A percentile compares a stretch with the other conserved stretches of the same genome.
phyloP scores from a whole-genome alignment of 768 basidiomycete species.

The Cystobasidiopsis lactophilus region DNA sequence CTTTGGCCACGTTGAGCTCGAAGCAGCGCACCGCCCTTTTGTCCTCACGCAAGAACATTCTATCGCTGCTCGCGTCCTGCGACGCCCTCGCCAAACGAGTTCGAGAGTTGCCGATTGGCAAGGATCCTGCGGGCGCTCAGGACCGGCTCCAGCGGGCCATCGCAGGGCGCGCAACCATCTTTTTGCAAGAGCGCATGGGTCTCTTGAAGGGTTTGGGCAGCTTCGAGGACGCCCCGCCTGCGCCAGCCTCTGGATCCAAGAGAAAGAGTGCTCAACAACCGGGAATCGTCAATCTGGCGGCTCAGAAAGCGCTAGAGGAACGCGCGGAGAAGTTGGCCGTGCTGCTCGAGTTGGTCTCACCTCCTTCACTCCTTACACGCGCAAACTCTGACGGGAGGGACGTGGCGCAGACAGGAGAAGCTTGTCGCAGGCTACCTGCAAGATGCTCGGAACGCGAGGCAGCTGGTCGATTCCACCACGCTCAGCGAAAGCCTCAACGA shows the following conservation, averaged over 20 bases:
- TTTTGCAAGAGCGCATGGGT: constrained; percentile 77
- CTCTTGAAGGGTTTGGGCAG: constrained; percentile 36
- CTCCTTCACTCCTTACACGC: no score
- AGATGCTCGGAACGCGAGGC: constrained; percentile 69
- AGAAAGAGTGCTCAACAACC: not conserved
- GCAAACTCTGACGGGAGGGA: not conserved
- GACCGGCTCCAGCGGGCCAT: constrained; percentile 68
- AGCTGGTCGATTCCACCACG: constrained; percentile 85
- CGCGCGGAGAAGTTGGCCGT: constrained; percentile 13
- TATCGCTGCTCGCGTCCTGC: constrained; percentile 70
- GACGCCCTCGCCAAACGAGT: constrained; percentile 74
- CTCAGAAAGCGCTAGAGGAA: constrained; percentile 6
- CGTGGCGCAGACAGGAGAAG: constrained; percentile 43
- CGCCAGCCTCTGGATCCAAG: not conserved
- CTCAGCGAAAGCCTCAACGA: constrained; percentile 58
- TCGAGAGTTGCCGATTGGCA: constrained; percentile 40
- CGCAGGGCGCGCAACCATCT: constrained; percentile 47
- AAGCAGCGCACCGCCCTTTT: not conserved
- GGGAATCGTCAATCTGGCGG: not conserved
- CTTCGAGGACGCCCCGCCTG: constrained; percentile 3
- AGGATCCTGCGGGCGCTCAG: constrained; percentile 28
- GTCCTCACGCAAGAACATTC: constrained; percentile 40
- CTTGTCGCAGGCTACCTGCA: constrained; percentile 72
- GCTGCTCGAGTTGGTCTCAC: constrained; percentile 17
- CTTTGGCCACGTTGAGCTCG: not conserved